Evolutionary conservation across 257 asterid genomes (phyloP).

Genomic region (Jacaranda copaia): DNA sequence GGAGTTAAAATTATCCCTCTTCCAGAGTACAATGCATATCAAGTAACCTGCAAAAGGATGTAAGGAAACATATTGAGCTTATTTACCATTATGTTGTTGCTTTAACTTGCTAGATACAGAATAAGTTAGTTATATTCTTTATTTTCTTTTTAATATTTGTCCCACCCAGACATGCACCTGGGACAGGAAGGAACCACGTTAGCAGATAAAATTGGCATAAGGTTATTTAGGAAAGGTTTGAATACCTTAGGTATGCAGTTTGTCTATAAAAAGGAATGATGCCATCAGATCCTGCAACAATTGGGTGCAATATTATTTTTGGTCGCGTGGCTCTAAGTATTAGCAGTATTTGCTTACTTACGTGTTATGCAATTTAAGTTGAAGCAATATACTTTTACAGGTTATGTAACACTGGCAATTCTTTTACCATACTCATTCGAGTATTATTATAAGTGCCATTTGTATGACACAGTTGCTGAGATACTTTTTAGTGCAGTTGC

Average conservation of each 20-base stretch:
- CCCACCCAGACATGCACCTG: background rate
- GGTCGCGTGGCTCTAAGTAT: too few relatives aligned
- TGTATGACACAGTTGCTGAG: background rate
- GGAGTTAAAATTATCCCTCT: background rate
- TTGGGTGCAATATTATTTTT: too few relatives aligned
- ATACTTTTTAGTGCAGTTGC: conserved; percentile 13
- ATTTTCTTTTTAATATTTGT: background rate
- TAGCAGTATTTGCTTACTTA: too few relatives aligned
- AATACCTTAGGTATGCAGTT: conserved; percentile 1
- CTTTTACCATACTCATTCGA: background rate
- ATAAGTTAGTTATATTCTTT: background rate
- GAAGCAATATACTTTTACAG: background rate
- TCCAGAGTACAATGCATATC: background rate
- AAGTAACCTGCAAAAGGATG: background rate
- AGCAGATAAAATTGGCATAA: conserved; percentile 2
- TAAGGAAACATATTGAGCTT: background rate
- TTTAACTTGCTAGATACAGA: background rate
- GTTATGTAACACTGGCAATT: background rate
- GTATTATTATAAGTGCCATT: background rate
- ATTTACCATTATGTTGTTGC: background rate
- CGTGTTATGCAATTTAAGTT: background rate
- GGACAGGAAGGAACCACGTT: background rate
- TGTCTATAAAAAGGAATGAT: too few relatives aligned
- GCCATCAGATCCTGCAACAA: too few relatives aligned
- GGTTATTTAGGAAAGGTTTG: background rate